Base-by-base conservation (phyloP, 2,329 filamentous ascomycete species). In the Claviceps arundinis region DNA sequence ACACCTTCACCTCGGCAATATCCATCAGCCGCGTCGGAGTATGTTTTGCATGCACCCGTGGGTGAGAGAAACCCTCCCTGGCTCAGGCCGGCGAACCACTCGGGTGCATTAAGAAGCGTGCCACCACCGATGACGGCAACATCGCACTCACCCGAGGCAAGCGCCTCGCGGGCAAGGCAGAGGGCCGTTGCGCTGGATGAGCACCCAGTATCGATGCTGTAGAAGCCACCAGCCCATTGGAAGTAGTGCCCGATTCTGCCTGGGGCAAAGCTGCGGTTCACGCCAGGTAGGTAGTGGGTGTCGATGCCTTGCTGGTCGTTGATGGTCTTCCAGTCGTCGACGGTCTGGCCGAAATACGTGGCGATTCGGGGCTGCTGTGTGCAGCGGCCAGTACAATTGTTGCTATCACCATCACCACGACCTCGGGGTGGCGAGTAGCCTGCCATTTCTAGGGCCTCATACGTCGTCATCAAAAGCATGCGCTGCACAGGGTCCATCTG, bases 1-100 rank as follows among this genome's bases (percentile, higher is more conserved):
- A 85, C 84, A 19, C 80, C 82, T 59, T 93, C 87, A 52, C 81
- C 86, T 63, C 87, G 82, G 68, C 87, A 91, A 67, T 91, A 91
- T 1, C 87, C 87, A 66, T 90, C 85, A 2, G 87, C 87, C 40
- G 76, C 80, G 56, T 88, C 83, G 65, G 91, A 87, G 62, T 88
- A 93, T 0, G 87, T 88, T 61, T 88, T 87, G 84, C 65, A 59
- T 37, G 72, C 62, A n/a, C 50, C 56, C 11, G 40, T 37, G 3
- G 13, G 26, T 4, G 34, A 40, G 17, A 48, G 26, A 37, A 34
- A 34, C 4, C 11, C n/a, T 14, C 0, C 52, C 48, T 1, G 56
- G 64, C 46, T 57, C 84, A 34, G 85, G 87, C 58, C 91, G 70
- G 68, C 91, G 90, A 60, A 88, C 84, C 13, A 85, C 87, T 58